Conservation (phyloP, 2,329 filamentous ascomycete genomes). For the Myriosclerotinia duriaeana region DNA sequence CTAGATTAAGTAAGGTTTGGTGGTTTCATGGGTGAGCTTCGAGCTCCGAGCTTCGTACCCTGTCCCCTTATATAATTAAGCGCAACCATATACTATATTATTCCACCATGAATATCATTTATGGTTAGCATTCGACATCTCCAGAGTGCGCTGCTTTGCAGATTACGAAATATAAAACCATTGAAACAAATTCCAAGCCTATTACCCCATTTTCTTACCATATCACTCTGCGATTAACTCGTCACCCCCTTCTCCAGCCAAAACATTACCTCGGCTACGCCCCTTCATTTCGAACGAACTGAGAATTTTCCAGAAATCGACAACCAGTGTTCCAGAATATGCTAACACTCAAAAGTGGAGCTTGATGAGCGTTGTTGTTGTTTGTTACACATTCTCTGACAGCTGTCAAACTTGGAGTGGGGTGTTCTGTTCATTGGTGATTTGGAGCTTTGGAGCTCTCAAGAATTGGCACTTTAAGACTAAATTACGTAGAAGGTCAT, state of each 20-base stretch:
- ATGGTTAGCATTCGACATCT: too few species aligned
- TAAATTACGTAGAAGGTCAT: not conserved
- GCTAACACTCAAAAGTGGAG: not conserved
- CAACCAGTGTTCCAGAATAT: not conserved
- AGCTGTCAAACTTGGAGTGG: conserved; percentile 12
- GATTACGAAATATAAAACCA: too few species aligned
- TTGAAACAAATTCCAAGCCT: not conserved
- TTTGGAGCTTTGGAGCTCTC: not conserved
- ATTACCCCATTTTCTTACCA: not conserved
- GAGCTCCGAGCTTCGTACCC: too few species aligned
- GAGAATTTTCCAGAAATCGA: not conserved
- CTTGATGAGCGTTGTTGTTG: not conserved
- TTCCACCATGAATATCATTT: too few species aligned
- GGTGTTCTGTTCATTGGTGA: not conserved
- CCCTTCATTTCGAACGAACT: not conserved
- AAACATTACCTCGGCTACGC: not conserved
- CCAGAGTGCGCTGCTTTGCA: too few species aligned
- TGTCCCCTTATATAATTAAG: too few species aligned
- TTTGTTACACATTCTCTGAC: conserved; percentile 16
- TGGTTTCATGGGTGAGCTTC: too few species aligned
- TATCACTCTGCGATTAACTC: not conserved
- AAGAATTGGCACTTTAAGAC: not conserved
- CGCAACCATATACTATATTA: too few species aligned
- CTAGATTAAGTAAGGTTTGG: too few species aligned
- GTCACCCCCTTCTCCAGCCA: not conserved